Percentiles rank a stretch among this genome's conserved stretches.
Conservation (phyloP, 108 stramenopile genomes). For the Nitzschia palea region DNA sequence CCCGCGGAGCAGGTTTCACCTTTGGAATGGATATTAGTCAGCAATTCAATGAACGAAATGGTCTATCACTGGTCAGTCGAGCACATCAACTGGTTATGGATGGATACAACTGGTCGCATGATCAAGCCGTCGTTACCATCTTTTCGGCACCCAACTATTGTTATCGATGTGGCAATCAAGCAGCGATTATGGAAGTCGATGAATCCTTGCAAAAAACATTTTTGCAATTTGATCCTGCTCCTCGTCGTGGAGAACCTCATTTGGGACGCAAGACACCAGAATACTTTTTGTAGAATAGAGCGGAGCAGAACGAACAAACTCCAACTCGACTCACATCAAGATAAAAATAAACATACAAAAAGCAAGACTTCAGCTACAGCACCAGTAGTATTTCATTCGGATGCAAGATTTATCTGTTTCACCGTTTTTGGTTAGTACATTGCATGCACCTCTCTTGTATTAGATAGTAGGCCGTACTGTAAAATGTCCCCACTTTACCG, state of each 20-base stretch:
- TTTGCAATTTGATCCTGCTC: slow-evolving; percentile 96
- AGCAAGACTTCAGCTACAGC: too few relatives aligned
- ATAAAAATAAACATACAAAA: too few relatives aligned
- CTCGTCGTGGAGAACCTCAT: slow-evolving; percentile 95
- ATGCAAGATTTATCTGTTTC: too few relatives aligned
- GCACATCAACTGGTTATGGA: slow-evolving; percentile 97
- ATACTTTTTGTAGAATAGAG: slow-evolving; percentile 87
- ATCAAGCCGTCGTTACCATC: slow-evolving; percentile 94
- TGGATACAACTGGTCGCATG: slow-evolving; percentile 98
- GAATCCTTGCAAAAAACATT: slow-evolving; percentile 87
- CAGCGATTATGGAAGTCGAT: slow-evolving; percentile 98
- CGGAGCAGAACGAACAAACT: too few relatives aligned
- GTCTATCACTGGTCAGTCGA: slow-evolving; percentile 78
- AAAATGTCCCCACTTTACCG: too few relatives aligned
- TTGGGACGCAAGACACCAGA: slow-evolving; percentile 91
- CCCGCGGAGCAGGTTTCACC: slow-evolving; percentile 97
- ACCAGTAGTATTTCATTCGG: too few relatives aligned
- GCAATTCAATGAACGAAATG: slow-evolving; percentile 90
- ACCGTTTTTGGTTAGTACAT: too few relatives aligned
- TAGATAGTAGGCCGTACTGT: too few relatives aligned
- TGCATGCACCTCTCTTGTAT: too few relatives aligned
- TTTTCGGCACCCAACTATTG: slow-evolving; percentile 99
- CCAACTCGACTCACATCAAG: too few relatives aligned
- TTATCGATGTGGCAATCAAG: slow-evolving; percentile 98
- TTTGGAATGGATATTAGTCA: slow-evolving; percentile 91